phyloP scores from a whole-genome alignment of 192 early-diverging fungal species.

The Powellomyces hirtus region DNA sequence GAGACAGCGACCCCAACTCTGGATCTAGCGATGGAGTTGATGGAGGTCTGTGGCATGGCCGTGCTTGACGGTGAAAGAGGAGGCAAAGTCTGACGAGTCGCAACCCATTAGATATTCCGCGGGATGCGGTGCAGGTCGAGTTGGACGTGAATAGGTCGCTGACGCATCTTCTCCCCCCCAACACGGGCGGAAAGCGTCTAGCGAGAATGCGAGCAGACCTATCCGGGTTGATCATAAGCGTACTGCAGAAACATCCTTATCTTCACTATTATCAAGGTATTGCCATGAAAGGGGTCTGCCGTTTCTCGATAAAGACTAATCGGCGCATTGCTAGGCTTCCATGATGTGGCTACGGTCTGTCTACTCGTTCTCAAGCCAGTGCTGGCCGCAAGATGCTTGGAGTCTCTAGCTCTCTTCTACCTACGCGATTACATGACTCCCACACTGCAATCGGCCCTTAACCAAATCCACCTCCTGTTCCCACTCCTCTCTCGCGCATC shows the following conservation, averaged over 20 bases:
- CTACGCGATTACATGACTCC: slow-evolving; percentile 40
- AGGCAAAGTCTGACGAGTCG: neutral
- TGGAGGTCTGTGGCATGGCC: neutral
- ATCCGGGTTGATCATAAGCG: slow-evolving; percentile 1
- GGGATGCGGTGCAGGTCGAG: slow-evolving; percentile 22
- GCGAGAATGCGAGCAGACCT: slow-evolving; percentile 11
- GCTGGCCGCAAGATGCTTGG: slow-evolving; percentile 26
- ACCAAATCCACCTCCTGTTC: slow-evolving; percentile 39
- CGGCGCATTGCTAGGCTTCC: slow-evolving; percentile 35
- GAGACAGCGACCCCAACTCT: neutral
- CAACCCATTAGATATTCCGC: neutral
- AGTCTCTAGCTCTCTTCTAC: slow-evolving; percentile 48
- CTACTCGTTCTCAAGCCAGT: slow-evolving; percentile 17
- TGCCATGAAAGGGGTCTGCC: neutral
- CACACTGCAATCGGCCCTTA: slow-evolving; percentile 42
- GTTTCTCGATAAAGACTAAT: neutral
- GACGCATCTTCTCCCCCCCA: slow-evolving; percentile 11
- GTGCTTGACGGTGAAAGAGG: no score
- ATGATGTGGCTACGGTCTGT: slow-evolving; percentile 38
- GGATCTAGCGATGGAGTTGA: neutral
- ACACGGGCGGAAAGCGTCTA: neutral
- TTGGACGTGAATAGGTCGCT: slow-evolving; percentile 37
- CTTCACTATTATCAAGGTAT: slow-evolving; percentile 66
- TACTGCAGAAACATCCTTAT: slow-evolving; percentile 14
- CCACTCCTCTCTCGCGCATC: slow-evolving; percentile 19